Evolutionary conservation across 495 filamentous ascomycete genomes (phyloP).

Genomic region (Echria macrotheca): DNA sequence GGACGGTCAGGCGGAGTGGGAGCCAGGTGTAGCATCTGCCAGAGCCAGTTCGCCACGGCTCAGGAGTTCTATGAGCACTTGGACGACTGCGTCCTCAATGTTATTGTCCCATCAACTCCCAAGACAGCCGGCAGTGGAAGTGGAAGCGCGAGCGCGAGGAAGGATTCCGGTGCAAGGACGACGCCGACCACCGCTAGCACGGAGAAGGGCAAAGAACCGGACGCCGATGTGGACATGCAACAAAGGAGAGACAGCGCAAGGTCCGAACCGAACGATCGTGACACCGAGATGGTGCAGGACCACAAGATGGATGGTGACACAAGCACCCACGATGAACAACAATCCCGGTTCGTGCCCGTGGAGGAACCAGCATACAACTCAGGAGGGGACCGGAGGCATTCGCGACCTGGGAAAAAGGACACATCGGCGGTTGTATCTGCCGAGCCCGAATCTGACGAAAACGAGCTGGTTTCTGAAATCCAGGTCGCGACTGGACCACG

Average conservation of each 20-base stretch:
- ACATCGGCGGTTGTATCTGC: too few species aligned
- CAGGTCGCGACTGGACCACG: slow-evolving; percentile 11
- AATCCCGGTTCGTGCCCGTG: not conserved
- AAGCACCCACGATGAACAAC: slow-evolving; percentile 2
- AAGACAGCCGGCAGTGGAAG: slow-evolving; percentile 35
- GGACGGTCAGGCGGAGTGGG: slow-evolving; percentile 50
- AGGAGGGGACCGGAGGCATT: too few species aligned
- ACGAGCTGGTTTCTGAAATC: slow-evolving; percentile 14
- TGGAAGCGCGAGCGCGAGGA: slow-evolving; percentile 17
- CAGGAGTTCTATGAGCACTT: slow-evolving; percentile 99
- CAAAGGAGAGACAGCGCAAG: slow-evolving; percentile 5
- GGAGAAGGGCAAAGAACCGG: slow-evolving; percentile 27
- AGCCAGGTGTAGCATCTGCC: slow-evolving; percentile 95
- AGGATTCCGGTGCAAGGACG: slow-evolving; percentile 23
- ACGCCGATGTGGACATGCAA: slow-evolving; percentile 13
- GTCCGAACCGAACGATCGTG: slow-evolving; percentile 3
- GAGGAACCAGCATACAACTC: too few species aligned
- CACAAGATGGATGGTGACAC: not conserved
- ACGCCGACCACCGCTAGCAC: slow-evolving; percentile 26
- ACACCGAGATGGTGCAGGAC: slow-evolving; percentile 8
- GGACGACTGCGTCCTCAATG: slow-evolving; percentile 93
- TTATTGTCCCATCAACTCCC: slow-evolving; percentile 84
- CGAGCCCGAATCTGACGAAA: not conserved
- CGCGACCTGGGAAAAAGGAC: too few species aligned
- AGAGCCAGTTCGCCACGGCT: slow-evolving; percentile 78